Conservation (phyloP, 1,284 basidiomycete genomes). For the Leccinum insolens region DNA sequence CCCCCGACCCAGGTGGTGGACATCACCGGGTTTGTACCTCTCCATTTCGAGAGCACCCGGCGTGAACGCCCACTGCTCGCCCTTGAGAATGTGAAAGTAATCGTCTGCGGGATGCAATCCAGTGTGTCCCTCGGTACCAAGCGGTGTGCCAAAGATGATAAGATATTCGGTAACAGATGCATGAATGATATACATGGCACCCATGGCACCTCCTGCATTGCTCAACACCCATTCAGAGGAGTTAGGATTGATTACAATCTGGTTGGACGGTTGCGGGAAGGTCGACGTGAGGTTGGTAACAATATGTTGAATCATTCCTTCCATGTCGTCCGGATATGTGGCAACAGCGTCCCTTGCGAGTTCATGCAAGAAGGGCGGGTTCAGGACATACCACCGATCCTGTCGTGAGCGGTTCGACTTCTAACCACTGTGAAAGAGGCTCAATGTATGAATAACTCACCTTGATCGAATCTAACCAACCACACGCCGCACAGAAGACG, state of each 20-base stretch:
- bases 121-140: slow-evolving; percentile 96
- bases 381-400: slow-evolving; percentile 73
- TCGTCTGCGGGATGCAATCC: slow-evolving; percentile 96
- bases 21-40: slow-evolving; percentile 80
- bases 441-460: slow-evolving; percentile 34
- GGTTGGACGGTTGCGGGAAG: slow-evolving; percentile 49
- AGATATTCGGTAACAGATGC: slow-evolving; percentile 93
- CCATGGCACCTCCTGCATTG: slow-evolving; percentile 99
- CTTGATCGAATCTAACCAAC: slow-evolving; percentile 61
- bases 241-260: slow-evolving; percentile 65
- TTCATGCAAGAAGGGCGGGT: slow-evolving; percentile 64
- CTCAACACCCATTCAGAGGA: slow-evolving; percentile 92
- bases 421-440: not conserved
- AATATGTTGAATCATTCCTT: slow-evolving; percentile 78
- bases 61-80: slow-evolving; percentile 90
- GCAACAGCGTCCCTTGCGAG: slow-evolving; percentile 75
- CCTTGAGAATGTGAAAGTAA: slow-evolving; percentile 95
- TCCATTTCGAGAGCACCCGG: slow-evolving; percentile 86
- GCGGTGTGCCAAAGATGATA: slow-evolving; percentile 93
- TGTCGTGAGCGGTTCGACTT: slow-evolving; percentile 22
- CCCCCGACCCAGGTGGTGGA: slow-evolving; percentile 85
- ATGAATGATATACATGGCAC: slow-evolving; percentile 96
- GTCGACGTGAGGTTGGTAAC: slow-evolving; percentile 72
- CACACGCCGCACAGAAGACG: slow-evolving; percentile 45
- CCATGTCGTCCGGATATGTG: slow-evolving; percentile 59